These are phyloP conservation scores for Sporisorium graminicola DNA, from an alignment of 1,284 basidiomycete species.

Conservation along the genomic window DNA sequence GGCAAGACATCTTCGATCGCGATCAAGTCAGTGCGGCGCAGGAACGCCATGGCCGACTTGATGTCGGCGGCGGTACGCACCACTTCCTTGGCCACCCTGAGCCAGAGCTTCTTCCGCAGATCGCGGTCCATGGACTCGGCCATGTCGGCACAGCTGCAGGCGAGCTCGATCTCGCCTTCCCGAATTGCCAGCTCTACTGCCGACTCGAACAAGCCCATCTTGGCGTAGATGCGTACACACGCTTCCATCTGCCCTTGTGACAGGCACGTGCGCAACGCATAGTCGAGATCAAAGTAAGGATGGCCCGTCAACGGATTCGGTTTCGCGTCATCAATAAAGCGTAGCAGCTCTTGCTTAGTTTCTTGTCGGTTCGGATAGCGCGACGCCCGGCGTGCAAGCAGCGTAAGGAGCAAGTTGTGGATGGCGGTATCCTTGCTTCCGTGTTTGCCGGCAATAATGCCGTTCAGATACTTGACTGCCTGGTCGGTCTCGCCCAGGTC, in stretches of 20 bases:
- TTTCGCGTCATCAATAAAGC: constrained; percentile 86
- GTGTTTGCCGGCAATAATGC: constrained; percentile 83
- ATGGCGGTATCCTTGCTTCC: constrained; percentile 85
- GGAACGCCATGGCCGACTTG: constrained; percentile 96
- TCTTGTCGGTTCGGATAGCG: constrained; percentile 19
- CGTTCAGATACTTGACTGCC: constrained; percentile 84
- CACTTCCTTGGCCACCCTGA: constrained; percentile 96
- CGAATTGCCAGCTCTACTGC: constrained; percentile 91
- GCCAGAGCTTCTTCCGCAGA: constrained; percentile 92
- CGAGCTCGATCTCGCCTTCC: constrained; percentile 72
- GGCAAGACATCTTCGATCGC: constrained; percentile 99
- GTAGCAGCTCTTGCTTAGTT: constrained; percentile 84
- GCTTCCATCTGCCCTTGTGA: constrained; percentile 81
- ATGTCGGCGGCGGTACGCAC: constrained; percentile 98
- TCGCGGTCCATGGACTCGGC: constrained; percentile 40
- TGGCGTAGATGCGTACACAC: constrained; percentile 96
- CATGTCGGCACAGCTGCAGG: constrained; percentile 65
- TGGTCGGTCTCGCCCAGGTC: constrained; percentile 75
- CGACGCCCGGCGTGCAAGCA: constrained; percentile 74
- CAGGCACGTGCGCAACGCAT: constrained; percentile 89
- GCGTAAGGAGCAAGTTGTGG: constrained; percentile 92
- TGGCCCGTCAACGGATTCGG: constrained; percentile 81
- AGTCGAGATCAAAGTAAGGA: constrained; percentile 97
- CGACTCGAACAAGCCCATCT: constrained; percentile 96
- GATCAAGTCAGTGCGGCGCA: constrained; percentile 91